Conservation (phyloP, 148 eudicot species). For the Spergularia marina region DNA sequence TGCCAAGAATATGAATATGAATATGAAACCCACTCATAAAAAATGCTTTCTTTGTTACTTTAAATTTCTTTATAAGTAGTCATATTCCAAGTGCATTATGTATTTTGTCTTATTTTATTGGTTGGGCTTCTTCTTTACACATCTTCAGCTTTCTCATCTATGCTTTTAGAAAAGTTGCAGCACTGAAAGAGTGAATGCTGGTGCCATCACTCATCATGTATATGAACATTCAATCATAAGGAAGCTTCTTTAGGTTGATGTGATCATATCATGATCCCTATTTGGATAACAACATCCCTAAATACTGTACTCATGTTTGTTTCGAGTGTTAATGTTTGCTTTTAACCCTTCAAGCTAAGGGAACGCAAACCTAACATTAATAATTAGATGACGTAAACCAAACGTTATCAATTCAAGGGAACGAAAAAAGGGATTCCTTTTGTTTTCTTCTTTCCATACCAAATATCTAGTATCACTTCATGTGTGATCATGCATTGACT, state of each 20-base stretch:
- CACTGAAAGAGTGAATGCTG: conserved; percentile 17
- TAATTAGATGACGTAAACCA: no score
- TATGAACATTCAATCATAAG: conserved; percentile 13
- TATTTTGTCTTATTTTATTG: background rate
- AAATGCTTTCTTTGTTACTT: conserved; percentile 41
- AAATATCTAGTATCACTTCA: no score
- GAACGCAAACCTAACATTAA: no score
- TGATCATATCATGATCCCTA: no score
- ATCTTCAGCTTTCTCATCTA: background rate
- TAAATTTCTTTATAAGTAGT: conserved; percentile 31
- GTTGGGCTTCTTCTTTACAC: conserved; percentile 31
- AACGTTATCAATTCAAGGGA: no score
- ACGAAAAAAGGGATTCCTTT: no score
- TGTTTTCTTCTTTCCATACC: no score
- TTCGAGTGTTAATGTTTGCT: no score
- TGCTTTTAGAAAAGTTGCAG: conserved; percentile 19
- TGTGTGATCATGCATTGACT: no score
- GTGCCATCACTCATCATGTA: conserved; percentile 9
- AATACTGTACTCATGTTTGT: no score
- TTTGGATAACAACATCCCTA: no score
- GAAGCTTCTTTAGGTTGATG: conserved; percentile 23
- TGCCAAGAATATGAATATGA: conserved; percentile 41
- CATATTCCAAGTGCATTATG: conserved; percentile 19
- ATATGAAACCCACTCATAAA: conserved; percentile 65
- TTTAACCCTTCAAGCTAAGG: no score